phyloP scores from a whole-genome alignment of 805 yeast genomes.

The Metschnikowia santaceciliae region DNA sequence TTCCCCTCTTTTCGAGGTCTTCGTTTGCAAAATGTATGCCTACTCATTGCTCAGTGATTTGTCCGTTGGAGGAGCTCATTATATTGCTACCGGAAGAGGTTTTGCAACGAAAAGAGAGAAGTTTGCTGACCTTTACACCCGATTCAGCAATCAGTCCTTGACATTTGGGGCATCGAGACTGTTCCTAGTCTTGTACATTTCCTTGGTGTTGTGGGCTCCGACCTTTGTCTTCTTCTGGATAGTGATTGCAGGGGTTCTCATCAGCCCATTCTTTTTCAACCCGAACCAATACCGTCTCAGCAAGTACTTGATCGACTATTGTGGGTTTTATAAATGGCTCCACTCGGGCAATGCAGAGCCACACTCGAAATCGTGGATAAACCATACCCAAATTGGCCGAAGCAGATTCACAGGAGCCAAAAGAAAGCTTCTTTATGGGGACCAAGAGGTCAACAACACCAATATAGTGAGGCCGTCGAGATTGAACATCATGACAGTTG shows the following conservation, averaged over 20 bases:
- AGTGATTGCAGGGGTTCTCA: slow-evolving; percentile 77
- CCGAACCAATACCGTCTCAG: slow-evolving; percentile 98
- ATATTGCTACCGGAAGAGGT: slow-evolving; percentile 83
- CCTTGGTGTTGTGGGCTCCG: slow-evolving; percentile 81
- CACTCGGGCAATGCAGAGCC: slow-evolving; percentile 19
- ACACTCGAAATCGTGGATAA: slow-evolving; percentile 11
- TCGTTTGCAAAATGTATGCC: slow-evolving; percentile 76
- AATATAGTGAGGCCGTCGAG: slow-evolving; percentile 50
- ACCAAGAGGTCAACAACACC: slow-evolving; percentile 37
- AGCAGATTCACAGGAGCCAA: slow-evolving; percentile 16
- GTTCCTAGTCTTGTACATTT: slow-evolving; percentile 12
- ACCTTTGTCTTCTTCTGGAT: slow-evolving; percentile 98
- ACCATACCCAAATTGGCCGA: slow-evolving; percentile 12
- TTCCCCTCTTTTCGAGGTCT: slow-evolving; percentile 80
- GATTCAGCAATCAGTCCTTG: slow-evolving; percentile 78
- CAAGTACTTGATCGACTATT: slow-evolving; percentile 93
- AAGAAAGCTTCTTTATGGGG: slow-evolving; percentile 14
- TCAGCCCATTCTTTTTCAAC: slow-evolving; percentile 92
- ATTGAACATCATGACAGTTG: slow-evolving; percentile 38
- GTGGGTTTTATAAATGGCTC: slow-evolving; percentile 87
- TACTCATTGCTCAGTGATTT: slow-evolving; percentile 67
- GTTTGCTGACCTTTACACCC: slow-evolving; percentile 66
- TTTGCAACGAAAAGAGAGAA: slow-evolving; percentile 79
- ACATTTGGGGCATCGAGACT: slow-evolving; percentile 52
- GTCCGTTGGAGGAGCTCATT: slow-evolving; percentile 82